Percentiles rank a stretch among this genome's conserved stretches.
Evolutionary conservation across 129 eudicot genomes (phyloP).

Genomic region (Flaveria bidentis): DNA sequence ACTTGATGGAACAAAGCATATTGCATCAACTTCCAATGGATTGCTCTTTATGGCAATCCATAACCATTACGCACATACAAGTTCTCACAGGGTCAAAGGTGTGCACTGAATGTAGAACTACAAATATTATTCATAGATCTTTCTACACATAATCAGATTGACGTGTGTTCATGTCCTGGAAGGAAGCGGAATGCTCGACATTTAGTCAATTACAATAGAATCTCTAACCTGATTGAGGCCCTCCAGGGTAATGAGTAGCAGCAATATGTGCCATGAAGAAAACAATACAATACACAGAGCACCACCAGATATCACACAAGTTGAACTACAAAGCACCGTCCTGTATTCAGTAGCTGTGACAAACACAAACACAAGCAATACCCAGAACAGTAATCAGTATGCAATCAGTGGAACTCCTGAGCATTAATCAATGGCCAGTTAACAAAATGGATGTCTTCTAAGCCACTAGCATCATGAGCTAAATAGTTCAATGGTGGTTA

Average conservation of each 20-base stretch:
- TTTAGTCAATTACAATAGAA: too few relatives aligned
- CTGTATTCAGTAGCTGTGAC: constrained; percentile 16
- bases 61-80: not conserved
- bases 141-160: not conserved
- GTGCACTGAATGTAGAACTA: not conserved
- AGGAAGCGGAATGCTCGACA: too few relatives aligned
- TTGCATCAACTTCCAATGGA: too few relatives aligned
- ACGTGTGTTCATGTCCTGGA: not conserved
- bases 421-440: constrained; percentile 6
- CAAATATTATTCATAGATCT: not conserved
- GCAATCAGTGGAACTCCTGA: constrained; percentile 19
- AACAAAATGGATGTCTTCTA: constrained; percentile 1
- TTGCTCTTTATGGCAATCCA: too few relatives aligned
- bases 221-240: constrained; percentile 55
- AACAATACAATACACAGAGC: constrained; percentile 21
- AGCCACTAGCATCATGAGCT: constrained; percentile 20
- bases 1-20: too few relatives aligned
- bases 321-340: constrained; percentile 7
- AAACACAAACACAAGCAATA: constrained; percentile 24
- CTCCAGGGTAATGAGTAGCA: constrained; percentile 46
- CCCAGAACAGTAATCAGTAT: constrained; percentile 8
- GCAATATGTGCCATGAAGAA: constrained; percentile 51
- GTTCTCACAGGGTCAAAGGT: constrained; percentile 6
- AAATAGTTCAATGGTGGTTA: constrained; percentile 7
- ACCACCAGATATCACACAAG: constrained; percentile 13